Base-by-base conservation (phyloP, 331 rosid species). In the Cydonia oblonga region DNA sequence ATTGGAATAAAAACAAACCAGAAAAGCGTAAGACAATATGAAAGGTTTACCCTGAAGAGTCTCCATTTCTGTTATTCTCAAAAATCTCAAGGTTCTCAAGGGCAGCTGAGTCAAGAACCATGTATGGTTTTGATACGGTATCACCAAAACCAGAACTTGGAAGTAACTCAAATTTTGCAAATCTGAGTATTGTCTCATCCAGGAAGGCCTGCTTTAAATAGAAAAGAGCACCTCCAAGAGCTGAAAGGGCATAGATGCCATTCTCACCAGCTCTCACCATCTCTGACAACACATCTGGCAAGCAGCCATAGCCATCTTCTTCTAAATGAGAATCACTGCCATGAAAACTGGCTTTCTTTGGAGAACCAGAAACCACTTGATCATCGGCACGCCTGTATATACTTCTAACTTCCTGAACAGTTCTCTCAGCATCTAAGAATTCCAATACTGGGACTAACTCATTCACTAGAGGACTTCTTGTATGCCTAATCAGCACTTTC, bases 71-170 rank as follows among this genome's bases (percentile, higher is more conserved):
- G 86, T 87, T 85, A 79, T 93, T 91, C 81, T 93, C 91, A 79
- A 93, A 93, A 74, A 93, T 86, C 83, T 93, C 98, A 81, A 93
- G 98, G 79, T 89, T 93, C 86, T 93, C 98, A 46, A 93, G 7
- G 71, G 97, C 96, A 74, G 95, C 91, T 26, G 97, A 92, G 74
- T 93, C 97, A 80, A 93, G 96, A 84, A 93, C 86, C 96, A 93
- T 81, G 84, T 86, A 91, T 64, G 96, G 96, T 74, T 89, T 93
- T 75, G 96, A 85, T 70, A 83, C 79, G 25, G 86, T 68, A 59
- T 81, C 85, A 12, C 80, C 28, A 60, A 88, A 83, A 72, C 87
- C 90, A 84, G 93, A 83, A 75, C 82, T 84, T 52, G 97, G 96
- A 74, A 95, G 93, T 75, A 84, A 76, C 86, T 87, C 98, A 81